Base-by-base conservation (phyloP, 2,329 filamentous ascomycete genomes). In the Diplodia corticola region DNA sequence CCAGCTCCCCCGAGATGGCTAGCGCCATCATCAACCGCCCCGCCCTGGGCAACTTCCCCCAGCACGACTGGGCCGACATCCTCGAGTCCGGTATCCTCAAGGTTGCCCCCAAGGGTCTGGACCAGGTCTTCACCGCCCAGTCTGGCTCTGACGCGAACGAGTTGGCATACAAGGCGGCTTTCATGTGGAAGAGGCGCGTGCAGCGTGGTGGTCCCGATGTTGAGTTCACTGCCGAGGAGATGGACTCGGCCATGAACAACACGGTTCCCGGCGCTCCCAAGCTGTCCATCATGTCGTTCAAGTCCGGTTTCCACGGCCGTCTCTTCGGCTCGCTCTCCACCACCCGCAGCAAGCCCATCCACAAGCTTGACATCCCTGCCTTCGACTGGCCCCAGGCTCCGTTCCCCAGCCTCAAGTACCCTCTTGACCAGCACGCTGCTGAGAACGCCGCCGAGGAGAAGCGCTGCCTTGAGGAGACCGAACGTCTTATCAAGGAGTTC, bases 331-430 rank as follows among this genome's bases (percentile, higher is more conserved):
- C 87, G 67, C 85, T 97, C 65, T 94, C 91, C 68, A 96, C 92
- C 66, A 97, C 93, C 15, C 90, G 93, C 76, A 93, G 90, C 79
- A 97, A 97, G 85, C 87, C 93, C 54, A 93, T 97, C 77, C 93
- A 97, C 85, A 97, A 97, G 82, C 83, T 97, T 72, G 93, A 97
- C 76, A 96, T 97, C 72, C 93, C 93, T 26, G 91, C 93, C 74
- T 97, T 97, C 74, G 91, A 97, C 84, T 97, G 93, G 93, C 93
- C 93, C 30, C 91, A 94, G 78, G 92, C 92, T 20, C 87, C 91
- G 65, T 97, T 97, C 85, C 93, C 93, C 10, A 74, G 82, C 69
- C 86, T 96, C 75, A 93, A 93, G 80, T 97, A 97, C 80, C 93
- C 93, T 0, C 88, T 97, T 5, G 89, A 93, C 71, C 83, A 92